Percentiles rank a stretch among this genome's conserved stretches.
Conservation (phyloP, 352 stramenopile genomes). For the Blastocystis hominis region DNA sequence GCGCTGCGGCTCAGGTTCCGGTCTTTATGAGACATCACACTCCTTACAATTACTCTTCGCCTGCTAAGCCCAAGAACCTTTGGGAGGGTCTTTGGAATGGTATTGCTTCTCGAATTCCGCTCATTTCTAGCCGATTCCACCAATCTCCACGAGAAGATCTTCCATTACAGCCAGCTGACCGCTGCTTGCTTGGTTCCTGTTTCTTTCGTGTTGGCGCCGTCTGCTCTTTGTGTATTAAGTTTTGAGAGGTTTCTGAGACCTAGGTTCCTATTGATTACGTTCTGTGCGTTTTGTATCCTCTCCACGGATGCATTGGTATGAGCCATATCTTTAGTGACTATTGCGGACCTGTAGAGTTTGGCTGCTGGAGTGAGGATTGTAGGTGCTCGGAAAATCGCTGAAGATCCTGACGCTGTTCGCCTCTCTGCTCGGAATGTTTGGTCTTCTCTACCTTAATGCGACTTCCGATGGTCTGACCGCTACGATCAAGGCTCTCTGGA, state of each 20-base stretch:
- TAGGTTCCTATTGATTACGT: slow-evolving; percentile 57
- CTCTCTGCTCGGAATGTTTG: slow-evolving; percentile 36
- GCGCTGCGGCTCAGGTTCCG: slow-evolving; percentile 14
- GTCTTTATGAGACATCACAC: slow-evolving; percentile 54
- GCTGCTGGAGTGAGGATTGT: neutral
- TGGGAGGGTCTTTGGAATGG: slow-evolving; percentile 57
- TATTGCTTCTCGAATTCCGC: neutral
- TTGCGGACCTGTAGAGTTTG: neutral
- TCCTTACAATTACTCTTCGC: slow-evolving; percentile 56
- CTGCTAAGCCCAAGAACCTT: slow-evolving; percentile 44
- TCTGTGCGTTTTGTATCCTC: slow-evolving; percentile 52
- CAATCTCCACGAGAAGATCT: slow-evolving; percentile 57
- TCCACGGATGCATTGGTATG: slow-evolving; percentile 58
- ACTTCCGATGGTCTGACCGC: slow-evolving; percentile 54
- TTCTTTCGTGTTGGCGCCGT: slow-evolving; percentile 47
- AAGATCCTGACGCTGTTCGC: slow-evolving; percentile 17
- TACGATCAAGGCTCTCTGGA: slow-evolving; percentile 50
- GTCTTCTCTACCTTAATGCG: slow-evolving; percentile 51
- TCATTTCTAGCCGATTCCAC: slow-evolving; percentile 36
- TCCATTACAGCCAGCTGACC: slow-evolving; percentile 54
- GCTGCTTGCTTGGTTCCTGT: slow-evolving; percentile 8
- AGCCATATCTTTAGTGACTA: slow-evolving; percentile 57
- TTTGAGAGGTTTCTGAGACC: neutral
- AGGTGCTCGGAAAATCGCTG: slow-evolving; percentile 19
- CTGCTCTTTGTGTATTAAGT: slow-evolving; percentile 17